Evolutionary conservation across 192 early-diverging fungal genomes (phyloP).

Genomic region (Backusella macrospora): DNA sequence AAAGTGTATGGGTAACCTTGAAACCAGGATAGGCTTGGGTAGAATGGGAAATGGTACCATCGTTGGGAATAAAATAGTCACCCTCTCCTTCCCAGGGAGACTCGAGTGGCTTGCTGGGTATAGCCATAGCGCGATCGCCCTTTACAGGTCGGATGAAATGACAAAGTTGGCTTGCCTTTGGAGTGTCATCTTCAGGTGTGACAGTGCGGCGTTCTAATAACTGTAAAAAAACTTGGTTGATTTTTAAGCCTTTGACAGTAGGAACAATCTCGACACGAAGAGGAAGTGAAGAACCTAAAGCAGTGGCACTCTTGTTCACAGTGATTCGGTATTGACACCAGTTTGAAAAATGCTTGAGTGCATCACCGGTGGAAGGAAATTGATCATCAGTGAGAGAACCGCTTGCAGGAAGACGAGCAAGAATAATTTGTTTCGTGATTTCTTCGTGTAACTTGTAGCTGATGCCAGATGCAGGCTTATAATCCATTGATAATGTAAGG

Average conservation of each 20-base stretch:
- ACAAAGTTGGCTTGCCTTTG: conserved; percentile 7
- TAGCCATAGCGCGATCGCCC: neutral
- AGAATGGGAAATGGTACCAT: conserved; percentile 7
- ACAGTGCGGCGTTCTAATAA: conserved; percentile 16
- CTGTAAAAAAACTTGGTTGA: conserved; percentile 22
- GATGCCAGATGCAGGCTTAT: neutral
- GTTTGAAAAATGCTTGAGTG: conserved; percentile 9
- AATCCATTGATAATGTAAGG: conserved; percentile 8
- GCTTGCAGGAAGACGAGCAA: conserved; percentile 15
- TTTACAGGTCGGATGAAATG: neutral
- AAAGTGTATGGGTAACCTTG: neutral
- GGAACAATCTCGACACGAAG: conserved; percentile 14
- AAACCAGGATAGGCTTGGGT: conserved; percentile 5
- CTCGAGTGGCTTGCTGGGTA: neutral
- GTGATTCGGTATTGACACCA: conserved; percentile 26
- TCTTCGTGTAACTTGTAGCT: neutral
- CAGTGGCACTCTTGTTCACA: neutral
- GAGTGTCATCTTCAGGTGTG: neutral
- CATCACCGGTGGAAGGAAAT: neutral
- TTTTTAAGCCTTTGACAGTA: neutral
- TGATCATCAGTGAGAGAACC: conserved; percentile 7
- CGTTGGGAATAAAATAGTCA: conserved; percentile 3
- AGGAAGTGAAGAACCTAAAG: conserved; percentile 3
- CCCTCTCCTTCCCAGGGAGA: neutral
- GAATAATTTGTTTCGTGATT: neutral